Evolutionary conservation across 1,139 yeast species (phyloP), one percentile per base, ranked within the genome.

Genomic region (Trichomonascaceae sp.): DNA sequence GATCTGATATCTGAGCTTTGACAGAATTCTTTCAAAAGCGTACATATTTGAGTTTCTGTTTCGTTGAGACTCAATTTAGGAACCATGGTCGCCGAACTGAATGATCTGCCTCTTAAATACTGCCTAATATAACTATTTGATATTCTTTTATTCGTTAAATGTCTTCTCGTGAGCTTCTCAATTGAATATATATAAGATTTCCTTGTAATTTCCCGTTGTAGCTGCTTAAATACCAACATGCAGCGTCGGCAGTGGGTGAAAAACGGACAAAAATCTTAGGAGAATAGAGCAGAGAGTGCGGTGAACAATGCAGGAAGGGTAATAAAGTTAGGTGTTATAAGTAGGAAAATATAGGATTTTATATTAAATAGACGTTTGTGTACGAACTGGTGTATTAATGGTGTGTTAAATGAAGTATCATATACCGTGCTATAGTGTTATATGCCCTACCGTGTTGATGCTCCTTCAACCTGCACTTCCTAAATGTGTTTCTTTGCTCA

Each of bases 11-110:
- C 57, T 47, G 63, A 61, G 49, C 63, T 63, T 13, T 47, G 45
- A 13, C 68, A 59, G 51, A 63, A 72, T 32, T 60, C 58, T 12
- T 69, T 66, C 53, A 84, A 70, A 19, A 83, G 65, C 43, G 69
- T 62, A 27, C 78, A 69, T 61, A 84, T 76, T 55, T 75, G 72
- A 39, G 64, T 61, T 64, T 84, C 89, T 0, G 79, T 71, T 1
- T 74, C 74, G 49, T 74, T 77, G 46, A 82, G 70, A 12, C 59
- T 59, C 53, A 82, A 72, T 4, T 53, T 54, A 43, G 53, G 38
- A 19, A 19, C 52, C 50, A 51, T 56, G 2, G 43, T 36, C 15
- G 12, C n/a, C 32, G 38, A 45, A 13, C 6, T 22, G 19, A 45
- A 15, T 22, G 47, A 22, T 32, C 20, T 45, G 41, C 41, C 2